These are phyloP conservation scores for Hypoxylon rubiginosum DNA, from an alignment of 2,329 filamentous ascomycete species.

Conservation along the genomic window DNA sequence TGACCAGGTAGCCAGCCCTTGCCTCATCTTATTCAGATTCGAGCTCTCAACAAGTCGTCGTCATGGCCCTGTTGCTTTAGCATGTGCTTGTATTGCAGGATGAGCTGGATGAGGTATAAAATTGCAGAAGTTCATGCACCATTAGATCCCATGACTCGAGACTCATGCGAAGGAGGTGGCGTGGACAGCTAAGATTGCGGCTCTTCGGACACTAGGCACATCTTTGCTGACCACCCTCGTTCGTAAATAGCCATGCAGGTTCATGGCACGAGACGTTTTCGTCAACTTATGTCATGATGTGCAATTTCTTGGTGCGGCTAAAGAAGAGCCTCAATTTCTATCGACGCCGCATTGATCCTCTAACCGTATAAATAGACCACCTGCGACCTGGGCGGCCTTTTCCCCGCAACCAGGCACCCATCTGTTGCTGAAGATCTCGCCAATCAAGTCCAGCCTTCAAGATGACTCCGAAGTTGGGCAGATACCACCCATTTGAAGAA, in stretches of 20 bases:
- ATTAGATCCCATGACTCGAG: conserved; percentile 9
- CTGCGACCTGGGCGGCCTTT: background rate
- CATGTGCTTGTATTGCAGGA: background rate
- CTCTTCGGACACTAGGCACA: conserved; percentile 9
- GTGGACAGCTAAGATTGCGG: conserved; percentile 21
- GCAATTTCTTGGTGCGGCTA: conserved; percentile 24
- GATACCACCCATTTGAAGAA: background rate
- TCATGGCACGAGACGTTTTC: conserved; percentile 32
- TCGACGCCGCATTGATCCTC: conserved; percentile 6
- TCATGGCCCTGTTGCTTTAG: background rate
- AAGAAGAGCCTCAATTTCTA: conserved; percentile 18
- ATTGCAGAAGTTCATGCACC: conserved; percentile 4
- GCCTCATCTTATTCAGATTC: background rate
- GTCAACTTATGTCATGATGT: conserved; percentile 22
- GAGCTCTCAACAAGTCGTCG: conserved; percentile 2
- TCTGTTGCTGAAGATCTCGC: background rate
- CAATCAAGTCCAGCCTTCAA: background rate
- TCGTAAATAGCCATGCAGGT: conserved; percentile 25
- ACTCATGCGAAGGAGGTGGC: conserved; percentile 10
- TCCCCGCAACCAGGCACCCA: conserved; percentile 3
- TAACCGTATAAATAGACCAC: conserved; percentile 3
- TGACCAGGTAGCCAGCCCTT: background rate
- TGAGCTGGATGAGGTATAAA: conserved; percentile 2
- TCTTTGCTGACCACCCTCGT: conserved; percentile 26
- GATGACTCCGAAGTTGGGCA: background rate